Evolutionary conservation across 2,329 filamentous ascomycete genomes (phyloP).

Genomic region (Monosporascus sp.): DNA sequence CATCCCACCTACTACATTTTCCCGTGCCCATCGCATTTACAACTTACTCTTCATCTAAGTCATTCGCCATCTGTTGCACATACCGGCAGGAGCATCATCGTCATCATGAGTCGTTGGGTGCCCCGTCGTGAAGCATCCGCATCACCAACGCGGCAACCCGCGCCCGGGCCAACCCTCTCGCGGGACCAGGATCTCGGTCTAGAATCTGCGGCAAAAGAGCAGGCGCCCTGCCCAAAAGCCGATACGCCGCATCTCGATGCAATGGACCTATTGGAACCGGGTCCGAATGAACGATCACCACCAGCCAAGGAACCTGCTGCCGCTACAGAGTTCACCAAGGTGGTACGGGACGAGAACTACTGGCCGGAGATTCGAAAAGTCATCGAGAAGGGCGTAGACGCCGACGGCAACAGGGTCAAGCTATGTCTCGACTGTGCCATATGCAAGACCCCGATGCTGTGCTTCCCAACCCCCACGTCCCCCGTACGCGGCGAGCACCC

Average conservation of each 20-base stretch:
- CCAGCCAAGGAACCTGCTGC: not conserved
- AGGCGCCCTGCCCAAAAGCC: not conserved
- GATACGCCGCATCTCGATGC: not conserved
- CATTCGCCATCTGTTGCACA: not conserved
- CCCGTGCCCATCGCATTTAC: not conserved
- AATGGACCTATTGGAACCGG: not conserved
- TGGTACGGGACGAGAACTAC: not conserved
- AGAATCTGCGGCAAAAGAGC: not conserved
- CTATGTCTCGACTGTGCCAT: not conserved
- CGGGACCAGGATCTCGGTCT: not conserved
- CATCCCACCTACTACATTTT: not conserved
- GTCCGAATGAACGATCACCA: too few relatives aligned
- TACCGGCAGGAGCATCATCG: not conserved
- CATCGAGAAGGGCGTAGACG: not conserved
- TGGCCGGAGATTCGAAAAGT: not conserved
- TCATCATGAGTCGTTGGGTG: not conserved
- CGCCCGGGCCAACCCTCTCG: not conserved
- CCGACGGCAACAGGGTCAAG: not conserved
- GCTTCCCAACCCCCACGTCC: not conserved
- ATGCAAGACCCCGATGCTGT: not conserved
- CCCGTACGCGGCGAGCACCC: not conserved
- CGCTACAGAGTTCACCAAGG: not conserved
- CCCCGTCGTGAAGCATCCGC: not conserved
- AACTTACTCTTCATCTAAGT: not conserved
- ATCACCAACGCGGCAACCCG: not conserved